Conservation (phyloP, 768 basidiomycete genomes). For the Lentinula sp. region DNA sequence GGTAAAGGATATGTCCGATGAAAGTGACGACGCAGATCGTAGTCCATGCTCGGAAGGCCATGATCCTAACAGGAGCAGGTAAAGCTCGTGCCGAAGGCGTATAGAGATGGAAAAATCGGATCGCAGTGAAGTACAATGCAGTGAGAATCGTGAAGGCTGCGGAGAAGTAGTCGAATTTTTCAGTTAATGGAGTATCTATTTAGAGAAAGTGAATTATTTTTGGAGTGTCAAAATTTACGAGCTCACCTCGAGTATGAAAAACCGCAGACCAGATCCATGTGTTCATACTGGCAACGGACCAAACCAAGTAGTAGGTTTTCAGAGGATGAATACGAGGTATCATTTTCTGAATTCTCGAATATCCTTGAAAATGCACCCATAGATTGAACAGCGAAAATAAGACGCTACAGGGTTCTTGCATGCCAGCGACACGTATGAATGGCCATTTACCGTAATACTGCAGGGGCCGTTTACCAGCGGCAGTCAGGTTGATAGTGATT, state of each 20-base stretch:
- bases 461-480: slow-evolving; percentile 38
- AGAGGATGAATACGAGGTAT: slow-evolving; percentile 61
- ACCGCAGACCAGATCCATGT: slow-evolving; percentile 91
- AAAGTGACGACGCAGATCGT: slow-evolving; percentile 49
- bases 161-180: slow-evolving; percentile 93
- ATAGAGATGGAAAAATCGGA: slow-evolving; percentile 77
- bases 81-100: slow-evolving; percentile 20
- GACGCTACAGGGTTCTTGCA: slow-evolving; percentile 94
- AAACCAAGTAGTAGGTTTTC: slow-evolving; percentile 57
- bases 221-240: neutral
- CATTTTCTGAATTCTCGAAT: slow-evolving; percentile 34
- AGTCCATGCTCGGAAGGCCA: slow-evolving; percentile 32
- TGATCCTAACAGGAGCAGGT: slow-evolving; percentile 14
- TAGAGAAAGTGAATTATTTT: neutral
- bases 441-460: slow-evolving; percentile 98
- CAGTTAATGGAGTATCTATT: slow-evolving; percentile 69
- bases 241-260: slow-evolving; percentile 85
- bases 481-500: slow-evolving; percentile 52
- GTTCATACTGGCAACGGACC: slow-evolving; percentile 71
- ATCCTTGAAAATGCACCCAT: slow-evolving; percentile 64
- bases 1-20: slow-evolving; percentile 71
- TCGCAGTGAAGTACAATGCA: slow-evolving; percentile 69
- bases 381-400: slow-evolving; percentile 83
- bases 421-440: slow-evolving; percentile 78
- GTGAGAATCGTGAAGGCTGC: slow-evolving; percentile 82